A percentile compares a stretch with the other conserved stretches of the same genome.
Conservation (phyloP, 345 rosid species). For the Stellera chamaejasme region DNA sequence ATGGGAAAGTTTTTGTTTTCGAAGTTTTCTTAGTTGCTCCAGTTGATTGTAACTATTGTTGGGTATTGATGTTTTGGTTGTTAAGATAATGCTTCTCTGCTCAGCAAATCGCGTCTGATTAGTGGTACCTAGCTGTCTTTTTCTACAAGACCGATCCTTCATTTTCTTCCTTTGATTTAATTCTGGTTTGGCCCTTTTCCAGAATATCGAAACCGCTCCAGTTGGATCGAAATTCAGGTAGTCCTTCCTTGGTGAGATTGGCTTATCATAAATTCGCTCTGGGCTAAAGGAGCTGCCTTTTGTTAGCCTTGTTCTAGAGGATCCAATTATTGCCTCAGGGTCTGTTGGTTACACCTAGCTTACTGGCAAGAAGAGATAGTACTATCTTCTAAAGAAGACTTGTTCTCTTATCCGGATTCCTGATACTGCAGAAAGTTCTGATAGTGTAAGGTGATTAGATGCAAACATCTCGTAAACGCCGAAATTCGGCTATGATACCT, state of each 20-base stretch:
- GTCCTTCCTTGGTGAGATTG: neutral
- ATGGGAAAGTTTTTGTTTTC: no score
- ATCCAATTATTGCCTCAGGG: neutral
- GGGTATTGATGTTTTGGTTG: no score
- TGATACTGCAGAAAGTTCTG: slow-evolving; percentile 1
- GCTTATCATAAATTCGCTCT: slow-evolving; percentile 3
- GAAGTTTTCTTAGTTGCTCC: no score
- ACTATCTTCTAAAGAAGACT: neutral
- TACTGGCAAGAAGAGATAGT: neutral
- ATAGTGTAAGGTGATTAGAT: slow-evolving; percentile 19
- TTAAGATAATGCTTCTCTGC: no score
- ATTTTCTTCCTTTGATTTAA: neutral
- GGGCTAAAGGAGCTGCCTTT: neutral
- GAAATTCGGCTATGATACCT: slow-evolving; percentile 39
- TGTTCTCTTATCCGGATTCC: neutral
- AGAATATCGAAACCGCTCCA: neutral
- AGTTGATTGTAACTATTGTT: no score
- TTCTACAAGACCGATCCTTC: no score
- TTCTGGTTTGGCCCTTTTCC: neutral
- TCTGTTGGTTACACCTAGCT: no score
- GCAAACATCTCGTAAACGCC: slow-evolving; percentile 70
- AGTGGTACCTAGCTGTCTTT: no score
- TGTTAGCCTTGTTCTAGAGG: neutral
- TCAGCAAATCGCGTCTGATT: no score
- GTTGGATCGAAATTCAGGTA: neutral